Percentiles rank a stretch among this genome's conserved stretches.
Evolutionary conservation across 306 rosid genomes (phyloP).

Genomic region (Gynostemma pentaphyllum): DNA sequence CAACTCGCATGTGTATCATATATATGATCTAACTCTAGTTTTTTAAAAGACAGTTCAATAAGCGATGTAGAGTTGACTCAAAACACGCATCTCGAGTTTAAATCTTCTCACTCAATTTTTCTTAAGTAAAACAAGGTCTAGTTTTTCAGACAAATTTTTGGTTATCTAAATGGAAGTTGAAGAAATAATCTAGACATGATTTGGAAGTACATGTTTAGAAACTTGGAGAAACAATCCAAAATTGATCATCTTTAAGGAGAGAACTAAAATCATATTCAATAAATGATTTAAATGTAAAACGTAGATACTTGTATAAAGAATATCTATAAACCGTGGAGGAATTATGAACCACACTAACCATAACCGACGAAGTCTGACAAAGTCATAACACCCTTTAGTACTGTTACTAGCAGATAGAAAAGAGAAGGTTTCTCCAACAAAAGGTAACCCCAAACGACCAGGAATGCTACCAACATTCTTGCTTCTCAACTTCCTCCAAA

Average conservation of each 20-base stretch:
- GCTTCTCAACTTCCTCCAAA: conserved; percentile 22
- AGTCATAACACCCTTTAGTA: conserved; percentile 61
- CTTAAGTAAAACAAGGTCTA: background rate
- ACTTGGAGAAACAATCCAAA: background rate
- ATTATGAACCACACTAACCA: conserved; percentile 44
- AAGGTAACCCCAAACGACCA: conserved; percentile 55
- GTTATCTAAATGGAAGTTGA: background rate
- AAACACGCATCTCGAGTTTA: too few relatives aligned
- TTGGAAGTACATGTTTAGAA: background rate
- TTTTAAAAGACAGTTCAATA: too few relatives aligned
- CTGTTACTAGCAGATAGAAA: conserved; percentile 58
- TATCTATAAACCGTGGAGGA: background rate
- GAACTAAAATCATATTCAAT: background rate
- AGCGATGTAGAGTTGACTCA: conserved; percentile 1
- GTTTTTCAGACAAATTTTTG: background rate
- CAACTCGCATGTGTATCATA: too few relatives aligned
- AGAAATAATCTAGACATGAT: background rate
- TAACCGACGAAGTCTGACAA: conserved; percentile 53
- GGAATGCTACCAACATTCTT: conserved; percentile 27
- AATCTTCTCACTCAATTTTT: too few relatives aligned
- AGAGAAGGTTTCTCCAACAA: conserved; percentile 56
- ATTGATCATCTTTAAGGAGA: background rate
- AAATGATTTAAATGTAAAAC: background rate
- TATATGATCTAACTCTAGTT: too few relatives aligned
- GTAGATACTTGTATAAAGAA: background rate